Conservation (phyloP, 805 yeast genomes). For the Barnettozyma populi region DNA sequence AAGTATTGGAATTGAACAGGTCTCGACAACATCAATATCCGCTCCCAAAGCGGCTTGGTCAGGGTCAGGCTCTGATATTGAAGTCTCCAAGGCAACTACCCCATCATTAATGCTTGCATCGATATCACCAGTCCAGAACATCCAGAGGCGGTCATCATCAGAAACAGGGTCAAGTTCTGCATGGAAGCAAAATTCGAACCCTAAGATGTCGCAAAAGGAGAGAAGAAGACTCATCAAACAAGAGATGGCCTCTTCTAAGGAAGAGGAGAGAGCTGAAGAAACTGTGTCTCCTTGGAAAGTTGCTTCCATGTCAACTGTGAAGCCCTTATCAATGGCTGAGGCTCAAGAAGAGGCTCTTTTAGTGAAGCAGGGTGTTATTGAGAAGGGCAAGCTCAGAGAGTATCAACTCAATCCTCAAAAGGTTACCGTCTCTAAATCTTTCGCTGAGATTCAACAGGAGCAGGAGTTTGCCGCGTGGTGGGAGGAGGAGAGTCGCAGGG, state of each 20-base stretch:
- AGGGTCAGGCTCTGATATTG: neutral
- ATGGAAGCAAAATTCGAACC: conserved; percentile 11
- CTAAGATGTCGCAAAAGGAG: conserved; percentile 49
- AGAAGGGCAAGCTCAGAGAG: conserved; percentile 5
- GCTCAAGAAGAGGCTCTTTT: conserved; percentile 19
- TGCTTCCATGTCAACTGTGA: conserved; percentile 8
- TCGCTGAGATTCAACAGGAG: conserved; percentile 73
- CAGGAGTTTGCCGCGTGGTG: conserved; percentile 88
- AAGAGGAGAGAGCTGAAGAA: conserved; percentile 3
- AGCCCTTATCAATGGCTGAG: conserved; percentile 14
- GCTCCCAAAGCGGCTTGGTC: neutral
- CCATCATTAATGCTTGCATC: neutral
- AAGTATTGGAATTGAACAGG: neutral
- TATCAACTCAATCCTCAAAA: conserved; percentile 7
- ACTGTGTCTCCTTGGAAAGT: conserved; percentile 19
- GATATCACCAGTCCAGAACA: neutral
- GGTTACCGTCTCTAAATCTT: conserved; percentile 30
- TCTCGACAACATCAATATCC: neutral
- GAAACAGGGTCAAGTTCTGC: conserved; percentile 1
- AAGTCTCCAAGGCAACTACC: neutral
- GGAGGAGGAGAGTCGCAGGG: conserved; percentile 68
- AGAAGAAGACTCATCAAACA: conserved; percentile 39
- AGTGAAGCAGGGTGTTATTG: conserved; percentile 28
- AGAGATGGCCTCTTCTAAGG: conserved; percentile 9
- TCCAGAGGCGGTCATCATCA: neutral